phyloP scores from a whole-genome alignment of 2,329 filamentous ascomycete species.

The Fusarium graminum region DNA sequence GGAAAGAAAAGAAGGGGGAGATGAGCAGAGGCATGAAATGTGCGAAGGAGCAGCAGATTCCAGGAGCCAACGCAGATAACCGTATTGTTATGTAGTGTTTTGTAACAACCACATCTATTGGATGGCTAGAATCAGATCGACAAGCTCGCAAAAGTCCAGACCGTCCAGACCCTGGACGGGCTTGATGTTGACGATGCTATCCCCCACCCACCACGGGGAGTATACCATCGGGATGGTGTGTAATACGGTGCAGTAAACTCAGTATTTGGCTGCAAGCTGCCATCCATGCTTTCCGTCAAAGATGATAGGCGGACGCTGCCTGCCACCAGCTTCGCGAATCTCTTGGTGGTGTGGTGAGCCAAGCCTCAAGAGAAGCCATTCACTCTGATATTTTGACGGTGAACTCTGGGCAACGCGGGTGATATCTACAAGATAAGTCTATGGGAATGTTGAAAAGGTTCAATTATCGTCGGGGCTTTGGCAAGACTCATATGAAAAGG shows the following conservation, averaged over 20 bases:
- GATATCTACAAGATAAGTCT: not conserved
- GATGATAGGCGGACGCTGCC: slow-evolving; percentile 38
- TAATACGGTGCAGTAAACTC: slow-evolving; percentile 19
- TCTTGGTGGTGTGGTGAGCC: slow-evolving; percentile 33
- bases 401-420: not conserved
- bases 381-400: not conserved
- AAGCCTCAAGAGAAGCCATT: slow-evolving; percentile 11
- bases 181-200: slow-evolving; percentile 30
- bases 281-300: slow-evolving; percentile 19
- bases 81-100: slow-evolving; percentile 36
- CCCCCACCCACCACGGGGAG: slow-evolving; percentile 38
- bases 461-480: not conserved
- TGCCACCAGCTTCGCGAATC: slow-evolving; percentile 46
- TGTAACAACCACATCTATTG: slow-evolving; percentile 30
- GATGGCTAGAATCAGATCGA: slow-evolving; percentile 39
- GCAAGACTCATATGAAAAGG: too few relatives aligned
- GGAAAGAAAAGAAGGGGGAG: not conserved
- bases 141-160: slow-evolving; percentile 46
- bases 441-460: not conserved
- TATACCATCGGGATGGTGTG: slow-evolving; percentile 30
- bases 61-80: slow-evolving; percentile 13
- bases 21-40: slow-evolving; percentile 12
- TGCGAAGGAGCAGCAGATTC: slow-evolving; percentile 14
- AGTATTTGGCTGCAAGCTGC: slow-evolving; percentile 28
- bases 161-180: slow-evolving; percentile 36